phyloP scores from a whole-genome alignment of 1,284 basidiomycete genomes.

The Inonotus obliquus region DNA sequence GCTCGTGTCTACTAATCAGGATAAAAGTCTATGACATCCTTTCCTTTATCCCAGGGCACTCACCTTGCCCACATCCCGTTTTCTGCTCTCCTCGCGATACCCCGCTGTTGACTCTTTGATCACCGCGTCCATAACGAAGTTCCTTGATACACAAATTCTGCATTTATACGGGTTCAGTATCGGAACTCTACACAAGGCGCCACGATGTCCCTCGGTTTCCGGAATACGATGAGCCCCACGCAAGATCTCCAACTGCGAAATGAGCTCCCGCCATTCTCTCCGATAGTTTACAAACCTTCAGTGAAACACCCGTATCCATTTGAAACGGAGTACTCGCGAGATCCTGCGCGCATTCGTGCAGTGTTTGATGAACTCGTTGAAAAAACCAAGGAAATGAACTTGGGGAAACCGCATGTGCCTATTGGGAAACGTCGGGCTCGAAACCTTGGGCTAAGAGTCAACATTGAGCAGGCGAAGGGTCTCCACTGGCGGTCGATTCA shows the following conservation, averaged over 20 bases:
- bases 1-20: background rate
- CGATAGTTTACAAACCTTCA: slow-evolving; percentile 8
- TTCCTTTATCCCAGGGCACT: background rate
- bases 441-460: slow-evolving; percentile 37
- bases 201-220: background rate
- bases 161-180: background rate
- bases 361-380: slow-evolving; percentile 27
- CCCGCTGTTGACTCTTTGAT: background rate
- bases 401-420: slow-evolving; percentile 33
- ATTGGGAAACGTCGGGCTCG: slow-evolving; percentile 39
- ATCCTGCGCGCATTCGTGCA: slow-evolving; percentile 26
- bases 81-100: background rate
- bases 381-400: slow-evolving; percentile 33
- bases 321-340: slow-evolving; percentile 19
- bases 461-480: slow-evolving; percentile 35
- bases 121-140: background rate
- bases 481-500: slow-evolving; percentile 18
- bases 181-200: background rate
- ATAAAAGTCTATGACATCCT: background rate
- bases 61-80: background rate
- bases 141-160: background rate
- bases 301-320: slow-evolving; percentile 18
- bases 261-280: slow-evolving; percentile 14
- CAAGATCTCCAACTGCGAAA: slow-evolving; percentile 3
- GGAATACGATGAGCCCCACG: slow-evolving; percentile 2